Evolutionary conservation across 345 rosid genomes (phyloP).

Genomic region (Aethionema arabicum): DNA sequence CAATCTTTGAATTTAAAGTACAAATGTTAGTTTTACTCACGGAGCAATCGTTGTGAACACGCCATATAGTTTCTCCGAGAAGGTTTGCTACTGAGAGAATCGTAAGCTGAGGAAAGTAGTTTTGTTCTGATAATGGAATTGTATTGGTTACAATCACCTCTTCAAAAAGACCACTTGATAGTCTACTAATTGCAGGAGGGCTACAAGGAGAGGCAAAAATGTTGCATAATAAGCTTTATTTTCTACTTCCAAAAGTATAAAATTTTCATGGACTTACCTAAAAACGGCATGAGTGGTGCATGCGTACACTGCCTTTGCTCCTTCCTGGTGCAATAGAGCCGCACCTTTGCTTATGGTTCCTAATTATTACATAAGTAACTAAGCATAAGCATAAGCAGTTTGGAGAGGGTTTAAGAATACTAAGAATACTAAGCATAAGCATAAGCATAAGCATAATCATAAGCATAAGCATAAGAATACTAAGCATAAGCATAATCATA

Average conservation of each 20-base stretch:
- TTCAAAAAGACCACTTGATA: constrained; percentile 91
- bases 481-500: constrained; percentile 15
- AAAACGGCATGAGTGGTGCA: constrained; percentile 96
- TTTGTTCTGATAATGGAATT: constrained; percentile 76
- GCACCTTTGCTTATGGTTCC: constrained; percentile 98
- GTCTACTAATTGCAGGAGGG: constrained; percentile 92
- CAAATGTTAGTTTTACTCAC: constrained; percentile 59
- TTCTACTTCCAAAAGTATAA: neutral
- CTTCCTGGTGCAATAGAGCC: constrained; percentile 92
- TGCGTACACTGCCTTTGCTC: constrained; percentile 96
- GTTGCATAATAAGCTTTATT: constrained; percentile 13
- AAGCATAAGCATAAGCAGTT: neutral
- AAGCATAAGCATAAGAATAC: constrained; percentile 18
- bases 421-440: no score
- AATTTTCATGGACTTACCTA: constrained; percentile 49
- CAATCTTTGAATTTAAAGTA: constrained; percentile 11
- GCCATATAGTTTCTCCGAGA: constrained; percentile 96
- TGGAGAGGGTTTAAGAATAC: neutral
- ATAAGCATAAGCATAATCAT: no score
- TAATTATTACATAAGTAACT: constrained; percentile 26
- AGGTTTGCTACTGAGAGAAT: constrained; percentile 94
- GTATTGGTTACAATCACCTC: constrained; percentile 96
- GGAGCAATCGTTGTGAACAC: constrained; percentile 91
- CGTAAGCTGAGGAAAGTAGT: constrained; percentile 91
- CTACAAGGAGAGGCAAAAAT: constrained; percentile 42